Conservation (phyloP, 192 early-diverging fungal species). For the Coemansia sp. region DNA sequence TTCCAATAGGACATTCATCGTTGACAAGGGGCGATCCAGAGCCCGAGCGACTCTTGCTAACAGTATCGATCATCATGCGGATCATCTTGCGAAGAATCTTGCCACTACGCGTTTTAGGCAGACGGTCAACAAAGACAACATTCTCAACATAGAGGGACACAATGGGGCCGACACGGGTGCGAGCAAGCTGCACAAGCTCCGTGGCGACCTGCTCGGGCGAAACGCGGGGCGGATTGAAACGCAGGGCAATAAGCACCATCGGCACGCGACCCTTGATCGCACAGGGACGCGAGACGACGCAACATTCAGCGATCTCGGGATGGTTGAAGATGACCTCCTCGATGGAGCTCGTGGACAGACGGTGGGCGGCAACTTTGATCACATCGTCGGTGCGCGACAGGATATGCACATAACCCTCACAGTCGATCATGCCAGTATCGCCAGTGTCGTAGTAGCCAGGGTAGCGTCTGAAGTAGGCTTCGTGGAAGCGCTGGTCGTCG, state of each 20-base stretch:
- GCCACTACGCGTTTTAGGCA: conserved; percentile 86
- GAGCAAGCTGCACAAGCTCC: conserved; percentile 63
- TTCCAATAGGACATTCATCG: conserved; percentile 52
- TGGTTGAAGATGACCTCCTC: conserved; percentile 75
- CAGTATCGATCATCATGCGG: conserved; percentile 66
- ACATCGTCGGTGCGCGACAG: conserved; percentile 75
- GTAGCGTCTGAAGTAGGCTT: conserved; percentile 73
- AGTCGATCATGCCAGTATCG: conserved; percentile 78
- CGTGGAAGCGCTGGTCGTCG: conserved; percentile 68
- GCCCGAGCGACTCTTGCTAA: conserved; percentile 9
- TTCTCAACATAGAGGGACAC: conserved; percentile 74
- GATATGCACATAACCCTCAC: conserved; percentile 70
- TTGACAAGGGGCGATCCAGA: conserved; percentile 18
- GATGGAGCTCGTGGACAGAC: conserved; percentile 74
- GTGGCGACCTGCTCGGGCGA: conserved; percentile 18
- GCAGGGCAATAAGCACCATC: conserved; percentile 60
- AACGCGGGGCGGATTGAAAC: conserved; percentile 10
- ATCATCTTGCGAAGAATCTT: conserved; percentile 81
- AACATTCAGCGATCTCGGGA: conserved; percentile 64
- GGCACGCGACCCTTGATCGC: conserved; percentile 69
- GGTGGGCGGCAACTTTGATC: conserved; percentile 87
- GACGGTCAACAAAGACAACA: conserved; percentile 60
- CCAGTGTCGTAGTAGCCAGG: conserved; percentile 83
- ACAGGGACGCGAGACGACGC: conserved; percentile 67
- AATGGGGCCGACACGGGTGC: conserved; percentile 76